A percentile compares a stretch with the other conserved stretches of the same genome.
These are phyloP conservation scores for Thelephora aurantiotincta DNA, from an alignment of 768 basidiomycete species.

Conservation along the genomic window DNA sequence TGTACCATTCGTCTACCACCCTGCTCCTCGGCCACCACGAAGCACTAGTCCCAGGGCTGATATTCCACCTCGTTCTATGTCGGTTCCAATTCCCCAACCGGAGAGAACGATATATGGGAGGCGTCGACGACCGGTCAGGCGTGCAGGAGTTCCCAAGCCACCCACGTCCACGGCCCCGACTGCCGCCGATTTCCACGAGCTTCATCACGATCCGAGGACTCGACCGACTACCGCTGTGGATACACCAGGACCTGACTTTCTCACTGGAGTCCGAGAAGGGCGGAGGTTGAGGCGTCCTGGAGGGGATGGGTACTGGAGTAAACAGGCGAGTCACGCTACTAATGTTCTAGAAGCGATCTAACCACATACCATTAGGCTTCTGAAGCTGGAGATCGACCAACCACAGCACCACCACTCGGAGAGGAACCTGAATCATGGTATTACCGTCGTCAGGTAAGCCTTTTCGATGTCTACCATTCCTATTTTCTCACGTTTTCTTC, in stretches of 20 bases:
- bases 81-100: slow-evolving; percentile 10
- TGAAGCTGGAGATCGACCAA: neutral
- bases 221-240: no score
- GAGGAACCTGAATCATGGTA: neutral
- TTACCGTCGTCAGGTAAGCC: no score
- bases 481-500: neutral
- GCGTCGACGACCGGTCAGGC: slow-evolving; percentile 2
- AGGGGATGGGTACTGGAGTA: slow-evolving; percentile 6
- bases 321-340: neutral
- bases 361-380: neutral
- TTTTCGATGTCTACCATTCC: no score
- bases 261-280: slow-evolving; percentile 3
- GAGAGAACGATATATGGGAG: slow-evolving; percentile 7
- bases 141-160: neutral
- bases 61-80: slow-evolving; percentile 16
- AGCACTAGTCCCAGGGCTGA: slow-evolving; percentile 26
- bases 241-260: no score
- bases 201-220: no score
- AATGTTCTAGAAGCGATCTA: neutral
- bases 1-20: slow-evolving; percentile 40
- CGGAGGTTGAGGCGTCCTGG: slow-evolving; percentile 7
- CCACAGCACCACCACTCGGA: slow-evolving; percentile 1
- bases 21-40: slow-evolving; percentile 27
- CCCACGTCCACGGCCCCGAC: no score
- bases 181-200: no score